These are phyloP conservation scores for Conidiobolus incongruus DNA, from an alignment of 371 early-diverging fungal species.

Conservation along the genomic window DNA sequence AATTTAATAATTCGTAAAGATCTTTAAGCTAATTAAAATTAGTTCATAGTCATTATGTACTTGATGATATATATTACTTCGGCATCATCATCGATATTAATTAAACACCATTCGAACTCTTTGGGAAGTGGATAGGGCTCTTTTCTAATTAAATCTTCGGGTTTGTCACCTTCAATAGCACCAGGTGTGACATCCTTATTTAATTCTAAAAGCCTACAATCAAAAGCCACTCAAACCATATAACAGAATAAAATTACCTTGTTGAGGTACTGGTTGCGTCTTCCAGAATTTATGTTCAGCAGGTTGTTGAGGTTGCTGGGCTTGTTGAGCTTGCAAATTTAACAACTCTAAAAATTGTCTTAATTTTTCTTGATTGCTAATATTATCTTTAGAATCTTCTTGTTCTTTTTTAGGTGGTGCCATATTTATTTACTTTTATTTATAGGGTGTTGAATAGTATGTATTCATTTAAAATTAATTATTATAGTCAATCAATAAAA, in stretches of 20 bases:
- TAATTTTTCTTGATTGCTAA: too few species aligned
- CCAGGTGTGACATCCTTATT: constrained; percentile 15
- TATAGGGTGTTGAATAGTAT: too few species aligned
- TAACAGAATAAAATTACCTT: constrained; percentile 15
- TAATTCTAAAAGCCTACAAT: neutral
- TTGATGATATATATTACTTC: constrained; percentile 18
- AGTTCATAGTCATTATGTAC: neutral
- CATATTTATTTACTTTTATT: too few species aligned
- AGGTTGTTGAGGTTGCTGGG: too few species aligned
- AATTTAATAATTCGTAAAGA: constrained; percentile 58
- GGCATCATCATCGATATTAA: constrained; percentile 56
- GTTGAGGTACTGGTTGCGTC: constrained; percentile 82
- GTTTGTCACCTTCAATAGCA: constrained; percentile 57
- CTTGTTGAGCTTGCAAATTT: too few species aligned
- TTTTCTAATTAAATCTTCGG: constrained; percentile 48
- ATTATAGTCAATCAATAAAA: too few species aligned
- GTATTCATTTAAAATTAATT: too few species aligned
- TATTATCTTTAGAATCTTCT: too few species aligned
- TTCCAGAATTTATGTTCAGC: constrained; percentile 88
- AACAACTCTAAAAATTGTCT: too few species aligned
- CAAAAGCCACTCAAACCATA: neutral
- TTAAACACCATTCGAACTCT: constrained; percentile 68
- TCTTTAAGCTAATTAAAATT: constrained; percentile 34
- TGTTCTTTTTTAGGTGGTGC: too few species aligned
- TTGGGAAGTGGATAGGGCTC: constrained; percentile 69